These are phyloP conservation scores for Tolypocladium sp. DNA, from an alignment of 2,329 filamentous ascomycete species.

Conservation along the genomic window DNA sequence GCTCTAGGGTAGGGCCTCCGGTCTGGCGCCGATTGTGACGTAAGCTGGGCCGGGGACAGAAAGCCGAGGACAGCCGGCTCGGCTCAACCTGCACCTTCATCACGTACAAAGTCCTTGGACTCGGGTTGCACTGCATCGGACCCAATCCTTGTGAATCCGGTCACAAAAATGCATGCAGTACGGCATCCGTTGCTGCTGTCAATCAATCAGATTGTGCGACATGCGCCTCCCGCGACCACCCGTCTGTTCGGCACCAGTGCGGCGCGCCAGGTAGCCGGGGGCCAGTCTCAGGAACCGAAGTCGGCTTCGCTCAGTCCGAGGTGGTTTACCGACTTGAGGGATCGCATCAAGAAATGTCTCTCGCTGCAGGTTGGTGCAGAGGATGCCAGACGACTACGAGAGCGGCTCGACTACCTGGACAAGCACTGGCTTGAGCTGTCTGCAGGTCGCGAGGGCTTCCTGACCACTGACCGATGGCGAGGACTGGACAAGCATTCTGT, in stretches of 20 bases:
- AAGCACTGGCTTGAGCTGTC: conserved; percentile 60
- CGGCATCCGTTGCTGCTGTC: neutral
- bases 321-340: conserved; percentile 17
- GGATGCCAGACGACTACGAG: conserved; percentile 3
- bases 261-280: neutral
- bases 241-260: neutral
- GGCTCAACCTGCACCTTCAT: neutral
- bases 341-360: conserved; percentile 9
- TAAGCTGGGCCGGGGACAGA: neutral
- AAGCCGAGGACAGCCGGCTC: neutral
- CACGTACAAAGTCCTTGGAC: neutral
- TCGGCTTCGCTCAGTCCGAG: conserved; percentile 10
- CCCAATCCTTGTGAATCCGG: neutral
- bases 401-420: conserved; percentile 12
- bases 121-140: neutral
- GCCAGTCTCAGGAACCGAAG: neutral
- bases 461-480: conserved; percentile 49
- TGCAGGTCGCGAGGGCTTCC: conserved; percentile 66
- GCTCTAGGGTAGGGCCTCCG: neutral
- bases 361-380: neutral
- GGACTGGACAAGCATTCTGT: conserved; percentile 59
- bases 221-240: neutral
- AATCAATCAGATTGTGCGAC: neutral
- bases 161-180: neutral
- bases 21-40: neutral